Conservation (phyloP, 2,329 filamentous ascomycete genomes). For the Cercospora canescens region DNA sequence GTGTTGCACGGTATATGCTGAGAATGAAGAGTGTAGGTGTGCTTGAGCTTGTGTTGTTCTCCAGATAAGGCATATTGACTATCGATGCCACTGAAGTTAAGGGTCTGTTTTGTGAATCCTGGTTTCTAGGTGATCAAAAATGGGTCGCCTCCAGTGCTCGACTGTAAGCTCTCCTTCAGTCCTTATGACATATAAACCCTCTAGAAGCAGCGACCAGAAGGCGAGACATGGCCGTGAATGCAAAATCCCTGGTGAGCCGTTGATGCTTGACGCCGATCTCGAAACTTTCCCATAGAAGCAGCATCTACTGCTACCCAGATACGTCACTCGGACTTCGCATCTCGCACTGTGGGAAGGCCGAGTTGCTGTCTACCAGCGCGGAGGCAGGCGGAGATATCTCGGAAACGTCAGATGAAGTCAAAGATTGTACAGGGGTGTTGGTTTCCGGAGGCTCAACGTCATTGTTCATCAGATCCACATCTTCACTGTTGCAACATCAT, state of each 20-base stretch:
- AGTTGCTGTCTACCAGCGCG: background rate
- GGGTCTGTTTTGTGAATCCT: background rate
- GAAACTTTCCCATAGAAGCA: too few relatives aligned
- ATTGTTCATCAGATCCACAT: background rate
- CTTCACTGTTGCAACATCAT: background rate
- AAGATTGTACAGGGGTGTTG: background rate
- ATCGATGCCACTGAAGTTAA: too few relatives aligned
- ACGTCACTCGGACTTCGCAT: background rate
- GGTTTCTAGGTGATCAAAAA: background rate
- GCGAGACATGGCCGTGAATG: background rate
- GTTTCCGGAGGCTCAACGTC: background rate
- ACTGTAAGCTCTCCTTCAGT: background rate
- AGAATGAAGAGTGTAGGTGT: conserved; percentile 13
- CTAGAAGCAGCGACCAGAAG: background rate
- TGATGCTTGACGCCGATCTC: background rate
- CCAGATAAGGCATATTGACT: background rate
- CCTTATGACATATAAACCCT: background rate
- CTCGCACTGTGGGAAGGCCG: background rate
- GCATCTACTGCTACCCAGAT: background rate
- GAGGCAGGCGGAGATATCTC: background rate
- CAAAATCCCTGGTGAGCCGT: background rate
- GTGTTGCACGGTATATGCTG: conserved; percentile 19
- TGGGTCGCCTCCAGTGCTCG: background rate
- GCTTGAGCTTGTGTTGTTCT: background rate
- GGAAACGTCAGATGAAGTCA: background rate